phyloP scores from a whole-genome alignment of 148 eudicot genomes.

The Dysphania ambrosioides region DNA sequence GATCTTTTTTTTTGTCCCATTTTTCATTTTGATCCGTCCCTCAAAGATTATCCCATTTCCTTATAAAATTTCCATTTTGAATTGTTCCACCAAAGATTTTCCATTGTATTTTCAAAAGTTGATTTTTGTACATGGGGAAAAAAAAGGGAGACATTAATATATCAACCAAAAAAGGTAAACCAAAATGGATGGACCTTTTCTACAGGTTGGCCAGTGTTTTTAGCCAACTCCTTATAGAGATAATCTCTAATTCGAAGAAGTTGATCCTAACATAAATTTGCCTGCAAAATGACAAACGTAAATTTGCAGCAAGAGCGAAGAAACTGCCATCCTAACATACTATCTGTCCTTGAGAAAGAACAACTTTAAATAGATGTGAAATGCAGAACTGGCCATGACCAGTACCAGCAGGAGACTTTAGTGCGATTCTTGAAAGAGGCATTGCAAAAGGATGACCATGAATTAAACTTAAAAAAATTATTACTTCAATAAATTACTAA shows the following conservation, averaged over 20 bases:
- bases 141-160: too few relatives aligned
- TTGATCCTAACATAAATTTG: slow-evolving; percentile 87
- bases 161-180: neutral
- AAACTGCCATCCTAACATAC: neutral
- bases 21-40: too few relatives aligned
- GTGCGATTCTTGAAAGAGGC: slow-evolving; percentile 71
- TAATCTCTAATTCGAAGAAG: slow-evolving; percentile 77
- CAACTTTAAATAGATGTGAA: neutral
- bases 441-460: slow-evolving; percentile 76
- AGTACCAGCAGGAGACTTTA: slow-evolving; percentile 77
- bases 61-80: too few relatives aligned
- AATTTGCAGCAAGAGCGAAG: neutral
- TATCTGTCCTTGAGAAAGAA: neutral
- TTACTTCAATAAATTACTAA: neutral
- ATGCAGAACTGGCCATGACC: slow-evolving; percentile 70
- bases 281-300: slow-evolving; percentile 40
- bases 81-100: too few relatives aligned
- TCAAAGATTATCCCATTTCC: too few relatives aligned
- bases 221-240: slow-evolving; percentile 68
- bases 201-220: slow-evolving; percentile 79
- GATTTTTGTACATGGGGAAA: too few relatives aligned
- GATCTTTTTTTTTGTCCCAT: neutral
- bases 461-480: slow-evolving; percentile 11
- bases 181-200: slow-evolving; percentile 50
- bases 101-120: too few relatives aligned